phyloP scores from a whole-genome alignment of 345 rosid species.

The Salix suchowensis region DNA sequence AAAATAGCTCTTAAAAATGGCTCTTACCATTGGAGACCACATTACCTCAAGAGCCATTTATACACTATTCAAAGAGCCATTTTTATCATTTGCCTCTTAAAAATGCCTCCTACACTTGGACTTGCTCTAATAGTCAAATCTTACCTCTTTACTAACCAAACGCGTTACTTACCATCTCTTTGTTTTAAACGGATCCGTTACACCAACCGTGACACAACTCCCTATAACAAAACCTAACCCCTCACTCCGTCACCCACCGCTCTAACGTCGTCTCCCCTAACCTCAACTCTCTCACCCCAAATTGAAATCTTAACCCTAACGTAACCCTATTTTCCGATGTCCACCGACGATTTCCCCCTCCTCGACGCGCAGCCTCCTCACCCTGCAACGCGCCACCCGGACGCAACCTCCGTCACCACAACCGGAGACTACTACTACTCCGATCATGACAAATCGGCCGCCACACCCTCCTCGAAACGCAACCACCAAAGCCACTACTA shows the following conservation, averaged over 20 bases:
- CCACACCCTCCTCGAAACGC: slow-evolving; percentile 30
- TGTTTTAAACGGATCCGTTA: slow-evolving; percentile 26
- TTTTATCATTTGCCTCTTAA: no score
- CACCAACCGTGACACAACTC: neutral
- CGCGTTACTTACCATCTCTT: neutral
- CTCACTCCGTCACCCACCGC: slow-evolving; percentile 8
- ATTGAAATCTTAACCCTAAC: neutral
- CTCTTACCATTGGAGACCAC: no score
- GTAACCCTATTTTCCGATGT: slow-evolving; percentile 1
- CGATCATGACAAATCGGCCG: slow-evolving; percentile 6
- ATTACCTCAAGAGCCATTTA: no score
- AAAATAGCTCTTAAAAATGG: no score
- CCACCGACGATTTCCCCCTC: slow-evolving; percentile 20
- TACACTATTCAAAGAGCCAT: no score
- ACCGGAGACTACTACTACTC: slow-evolving; percentile 15
- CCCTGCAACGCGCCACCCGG: slow-evolving; percentile 4
- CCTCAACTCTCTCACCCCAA: neutral
- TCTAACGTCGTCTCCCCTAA: slow-evolving; percentile 19
- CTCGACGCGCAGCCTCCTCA: slow-evolving; percentile 7
- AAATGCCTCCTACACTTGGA: no score
- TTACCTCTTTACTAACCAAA: neutral
- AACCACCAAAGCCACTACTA: slow-evolving; percentile 1
- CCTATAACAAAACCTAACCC: neutral
- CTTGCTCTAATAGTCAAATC: no score
- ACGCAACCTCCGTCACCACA: slow-evolving; percentile 10